These are phyloP conservation scores for Kluyveromyces lactis DNA, from an alignment of 805 yeast species.

Conservation along the genomic window DNA sequence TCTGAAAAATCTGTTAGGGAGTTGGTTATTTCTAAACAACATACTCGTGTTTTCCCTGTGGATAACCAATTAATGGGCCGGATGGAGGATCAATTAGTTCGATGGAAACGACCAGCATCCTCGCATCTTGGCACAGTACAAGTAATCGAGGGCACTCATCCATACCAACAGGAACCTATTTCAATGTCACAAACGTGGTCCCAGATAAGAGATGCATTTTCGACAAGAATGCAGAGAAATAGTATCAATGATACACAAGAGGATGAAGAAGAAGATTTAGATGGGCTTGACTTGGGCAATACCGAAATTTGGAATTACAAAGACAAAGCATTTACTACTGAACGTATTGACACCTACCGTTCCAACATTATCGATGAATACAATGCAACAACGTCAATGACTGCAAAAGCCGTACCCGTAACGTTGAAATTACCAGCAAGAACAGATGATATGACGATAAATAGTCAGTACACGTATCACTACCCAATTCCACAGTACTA, in stretches of 20 bases:
- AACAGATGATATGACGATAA: background rate
- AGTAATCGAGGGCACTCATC: conserved; percentile 22
- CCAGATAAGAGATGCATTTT: conserved; percentile 2
- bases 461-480: conserved; percentile 4
- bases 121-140: conserved; percentile 18
- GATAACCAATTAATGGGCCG: conserved; percentile 14
- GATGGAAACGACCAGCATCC: conserved; percentile 22
- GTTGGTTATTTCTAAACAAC: conserved; percentile 21
- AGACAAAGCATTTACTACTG: background rate
- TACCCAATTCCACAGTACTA: conserved; percentile 10
- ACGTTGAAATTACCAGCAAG: background rate
- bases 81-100: conserved; percentile 23
- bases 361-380: background rate
- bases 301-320: no score
- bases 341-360: background rate
- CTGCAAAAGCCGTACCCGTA: conserved; percentile 1
- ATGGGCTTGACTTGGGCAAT: background rate
- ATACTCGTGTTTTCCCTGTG: conserved; percentile 11
- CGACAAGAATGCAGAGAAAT: background rate
- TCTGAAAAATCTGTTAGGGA: conserved; percentile 13
- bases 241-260: background rate
- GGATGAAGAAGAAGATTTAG: background rate
- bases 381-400: background rate
- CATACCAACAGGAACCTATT: conserved; percentile 16
- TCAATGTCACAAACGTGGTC: conserved; percentile 2